Percentiles rank a stretch among this genome's conserved stretches.
phyloP scores from a whole-genome alignment of 768 basidiomycete genomes.

The Sistotremastrum niveocremeum region DNA sequence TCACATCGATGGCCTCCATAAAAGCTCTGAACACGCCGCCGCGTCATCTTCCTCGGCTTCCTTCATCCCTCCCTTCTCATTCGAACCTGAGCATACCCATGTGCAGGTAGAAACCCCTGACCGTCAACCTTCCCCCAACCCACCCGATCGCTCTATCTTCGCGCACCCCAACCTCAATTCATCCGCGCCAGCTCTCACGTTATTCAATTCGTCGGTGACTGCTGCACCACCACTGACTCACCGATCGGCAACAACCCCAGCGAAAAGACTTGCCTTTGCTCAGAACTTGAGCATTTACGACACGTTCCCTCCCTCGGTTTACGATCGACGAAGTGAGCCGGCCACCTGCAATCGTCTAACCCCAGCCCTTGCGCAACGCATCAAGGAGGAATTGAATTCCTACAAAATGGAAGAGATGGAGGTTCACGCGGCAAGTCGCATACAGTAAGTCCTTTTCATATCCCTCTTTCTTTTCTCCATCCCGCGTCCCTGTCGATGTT shows the following conservation, averaged over 20 bases:
- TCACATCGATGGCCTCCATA: constrained; percentile 77
- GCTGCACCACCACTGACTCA: constrained; percentile 41
- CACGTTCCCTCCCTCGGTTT: constrained; percentile 84
- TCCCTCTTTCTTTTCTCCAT: neutral
- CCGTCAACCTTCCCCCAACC: constrained; percentile 22
- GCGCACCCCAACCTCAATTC: constrained; percentile 74
- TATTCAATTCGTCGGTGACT: constrained; percentile 25
- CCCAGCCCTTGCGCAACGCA: constrained; percentile 85
- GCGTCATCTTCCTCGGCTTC: constrained; percentile 17
- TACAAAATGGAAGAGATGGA: constrained; percentile 99
- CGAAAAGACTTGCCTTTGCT: constrained; percentile 77
- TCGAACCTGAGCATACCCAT: constrained; percentile 26
- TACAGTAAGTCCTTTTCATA: constrained; percentile 48
- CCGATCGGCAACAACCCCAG: constrained; percentile 53
- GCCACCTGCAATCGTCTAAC: constrained; percentile 96
- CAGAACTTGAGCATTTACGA: constrained; percentile 89
- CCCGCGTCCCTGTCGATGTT: constrained; percentile 1
- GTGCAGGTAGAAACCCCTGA: constrained; percentile 6
- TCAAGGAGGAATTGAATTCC: constrained; percentile 96
- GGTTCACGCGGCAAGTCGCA: constrained; percentile 85
- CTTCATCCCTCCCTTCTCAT: constrained; percentile 45
- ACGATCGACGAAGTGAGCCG: constrained; percentile 90
- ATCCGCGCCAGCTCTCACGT: constrained; percentile 77
- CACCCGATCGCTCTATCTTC: constrained; percentile 46
- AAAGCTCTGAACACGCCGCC: constrained; percentile 46